Base-by-base conservation (phyloP, 75 land plant genomes). In the Ceratopteris richardii region DNA sequence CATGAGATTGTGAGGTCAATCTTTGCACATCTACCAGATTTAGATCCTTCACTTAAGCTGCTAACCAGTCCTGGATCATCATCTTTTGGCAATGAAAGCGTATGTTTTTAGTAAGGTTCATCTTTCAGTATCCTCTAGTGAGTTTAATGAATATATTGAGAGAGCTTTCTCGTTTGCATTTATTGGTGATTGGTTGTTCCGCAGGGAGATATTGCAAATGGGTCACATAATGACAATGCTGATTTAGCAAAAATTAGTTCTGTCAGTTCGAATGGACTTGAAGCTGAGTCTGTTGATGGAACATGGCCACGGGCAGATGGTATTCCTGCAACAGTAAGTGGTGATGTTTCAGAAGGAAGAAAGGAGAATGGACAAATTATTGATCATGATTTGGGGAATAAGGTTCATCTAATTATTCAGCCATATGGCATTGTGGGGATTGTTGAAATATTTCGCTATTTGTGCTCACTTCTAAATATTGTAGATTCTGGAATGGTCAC, bases 401-500 rank as follows among this genome's bases (percentile, higher is more conserved):
- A 42, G 61, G 58, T 29, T 51, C 59, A 44, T 37, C 1, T 40
- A 67, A 44, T 57, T 30, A 41, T 37, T 29, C 63, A 60, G 14
- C 77, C 84, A 26, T 90, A 84, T 63, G 97, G 88, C 1, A 55
- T 82, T 6, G 71, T 80, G 14, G 76, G 80, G 62, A 81, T 86
- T 55, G 70, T 87, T 7, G 96, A 90, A 44, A 82, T 90, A 28
- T 87, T 95, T 37, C 80, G 76, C 33, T 90, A 92, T 65, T 68
- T 95, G 51, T 95, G 99, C 61, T 90, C 92, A 10, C 66, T 95
- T 56, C 57, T 95, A 60, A 84, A 87, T 64, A 80, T 80, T 10
- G 80, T 62, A 18, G 88, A 76, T 29, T 51, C 77, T 4, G 84
- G 74, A 19, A 26, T 36, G 7, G 51, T 19, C 12, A 73, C 73